Evolutionary conservation across 345 rosid genomes (phyloP).

Genomic region (Populus ilicifolia): DNA sequence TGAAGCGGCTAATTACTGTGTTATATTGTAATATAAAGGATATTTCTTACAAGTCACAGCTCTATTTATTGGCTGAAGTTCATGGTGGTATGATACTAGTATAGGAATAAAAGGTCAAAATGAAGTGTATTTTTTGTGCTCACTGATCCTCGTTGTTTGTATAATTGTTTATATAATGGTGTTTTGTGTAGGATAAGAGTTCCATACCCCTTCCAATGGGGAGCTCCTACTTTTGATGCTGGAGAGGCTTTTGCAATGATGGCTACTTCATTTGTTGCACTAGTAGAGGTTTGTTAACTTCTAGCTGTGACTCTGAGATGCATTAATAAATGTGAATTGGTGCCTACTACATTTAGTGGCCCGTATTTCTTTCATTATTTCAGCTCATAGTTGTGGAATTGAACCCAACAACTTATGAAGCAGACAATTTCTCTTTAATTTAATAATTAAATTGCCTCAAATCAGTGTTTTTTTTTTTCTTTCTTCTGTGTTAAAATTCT

Average conservation of each 20-base stretch:
- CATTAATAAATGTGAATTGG: background rate
- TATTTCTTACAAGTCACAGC: background rate
- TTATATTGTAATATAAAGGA: background rate
- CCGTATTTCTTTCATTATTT: background rate
- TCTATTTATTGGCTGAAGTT: background rate
- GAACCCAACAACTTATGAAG: background rate
- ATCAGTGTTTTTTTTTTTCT: background rate
- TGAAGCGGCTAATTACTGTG: background rate
- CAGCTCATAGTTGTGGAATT: background rate
- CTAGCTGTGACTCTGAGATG: slow-evolving; percentile 1
- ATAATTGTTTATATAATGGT: background rate
- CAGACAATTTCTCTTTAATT: background rate
- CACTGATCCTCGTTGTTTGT: slow-evolving; percentile 1
- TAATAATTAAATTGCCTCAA: background rate
- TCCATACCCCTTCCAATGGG: slow-evolving; percentile 99
- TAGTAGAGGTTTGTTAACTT: slow-evolving; percentile 63
- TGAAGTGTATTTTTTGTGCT: background rate
- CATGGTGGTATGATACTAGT: background rate
- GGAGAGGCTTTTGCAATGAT: slow-evolving; percentile 98
- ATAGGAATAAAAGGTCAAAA: slow-evolving; percentile 1
- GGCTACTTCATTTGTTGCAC: slow-evolving; percentile 83
- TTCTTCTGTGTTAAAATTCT: background rate
- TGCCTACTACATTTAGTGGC: background rate
- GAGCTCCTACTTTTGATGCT: slow-evolving; percentile 93
- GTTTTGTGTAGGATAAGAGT: slow-evolving; percentile 70